A percentile compares a stretch with the other conserved stretches of the same genome.
These are phyloP conservation scores for Laetiporus sulphureus DNA, from an alignment of 1,284 basidiomycete genomes.

Conservation along the genomic window DNA sequence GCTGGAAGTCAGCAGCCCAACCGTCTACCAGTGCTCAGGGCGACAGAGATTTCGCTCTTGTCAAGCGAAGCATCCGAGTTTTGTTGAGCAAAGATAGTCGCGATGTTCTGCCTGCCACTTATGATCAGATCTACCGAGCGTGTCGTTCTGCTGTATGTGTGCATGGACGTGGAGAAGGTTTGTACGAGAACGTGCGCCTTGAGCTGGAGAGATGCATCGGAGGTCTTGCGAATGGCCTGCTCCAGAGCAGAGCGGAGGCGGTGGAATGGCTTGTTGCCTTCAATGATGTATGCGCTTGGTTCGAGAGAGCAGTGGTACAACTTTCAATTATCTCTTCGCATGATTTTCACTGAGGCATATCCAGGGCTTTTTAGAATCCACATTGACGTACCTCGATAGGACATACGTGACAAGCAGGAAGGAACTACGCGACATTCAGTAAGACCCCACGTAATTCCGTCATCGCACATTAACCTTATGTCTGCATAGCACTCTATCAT, in stretches of 20 bases:
- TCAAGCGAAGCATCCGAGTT: slow-evolving; percentile 36
- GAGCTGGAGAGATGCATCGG: slow-evolving; percentile 47
- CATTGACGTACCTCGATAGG: slow-evolving; percentile 61
- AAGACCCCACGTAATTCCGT: slow-evolving; percentile 2
- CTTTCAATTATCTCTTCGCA: no score
- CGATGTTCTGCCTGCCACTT: slow-evolving; percentile 36
- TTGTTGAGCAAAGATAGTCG: slow-evolving; percentile 33
- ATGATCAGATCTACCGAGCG: slow-evolving; percentile 48
- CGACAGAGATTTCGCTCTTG: slow-evolving; percentile 23
- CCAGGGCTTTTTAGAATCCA: slow-evolving; percentile 46
- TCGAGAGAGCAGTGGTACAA: slow-evolving; percentile 55
- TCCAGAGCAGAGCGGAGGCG: slow-evolving; percentile 17
- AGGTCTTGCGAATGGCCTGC: slow-evolving; percentile 33
- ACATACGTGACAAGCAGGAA: slow-evolving; percentile 39
- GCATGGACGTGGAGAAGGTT: slow-evolving; percentile 42
- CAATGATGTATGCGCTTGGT: slow-evolving; percentile 51
- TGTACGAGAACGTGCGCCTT: slow-evolving; percentile 45
- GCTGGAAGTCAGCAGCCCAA: slow-evolving; percentile 17
- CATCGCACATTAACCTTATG: no score
- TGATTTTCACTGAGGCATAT: no score
- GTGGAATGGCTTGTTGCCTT: slow-evolving; percentile 48
- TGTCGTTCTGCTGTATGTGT: slow-evolving; percentile 49
- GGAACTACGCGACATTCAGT: slow-evolving; percentile 36
- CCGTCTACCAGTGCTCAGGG: slow-evolving; percentile 8
- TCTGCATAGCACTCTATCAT: slow-evolving; percentile 56